Evolutionary conservation across 2,329 filamentous ascomycete genomes (phyloP).

Genomic region (Aspergillus quadrilineatus): DNA sequence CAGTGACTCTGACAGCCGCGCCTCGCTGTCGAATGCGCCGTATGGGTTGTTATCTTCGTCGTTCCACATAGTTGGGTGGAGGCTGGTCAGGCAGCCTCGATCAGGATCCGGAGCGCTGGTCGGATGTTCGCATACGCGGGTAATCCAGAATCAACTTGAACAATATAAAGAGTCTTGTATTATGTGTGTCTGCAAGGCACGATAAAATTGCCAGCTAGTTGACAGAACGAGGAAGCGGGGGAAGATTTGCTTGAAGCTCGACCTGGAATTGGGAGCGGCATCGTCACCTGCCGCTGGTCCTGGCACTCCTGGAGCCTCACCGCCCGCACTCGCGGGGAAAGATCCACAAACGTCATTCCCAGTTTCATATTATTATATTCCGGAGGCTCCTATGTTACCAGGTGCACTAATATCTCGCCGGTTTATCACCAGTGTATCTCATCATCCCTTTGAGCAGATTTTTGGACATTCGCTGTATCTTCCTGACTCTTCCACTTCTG

Average conservation of each 20-base stretch:
- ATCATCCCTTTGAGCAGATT: background rate
- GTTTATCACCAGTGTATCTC: background rate
- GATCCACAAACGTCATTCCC: constrained; percentile 1
- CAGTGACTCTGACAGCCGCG: constrained; percentile 67
- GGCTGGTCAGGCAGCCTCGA: constrained; percentile 22
- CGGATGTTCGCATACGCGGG: background rate
- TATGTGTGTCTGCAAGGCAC: background rate
- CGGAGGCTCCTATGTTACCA: background rate
- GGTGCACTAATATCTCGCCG: background rate
- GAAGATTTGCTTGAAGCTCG: constrained; percentile 4
- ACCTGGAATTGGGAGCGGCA: background rate
- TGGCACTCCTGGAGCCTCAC: background rate
- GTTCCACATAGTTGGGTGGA: constrained; percentile 77
- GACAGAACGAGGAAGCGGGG: background rate
- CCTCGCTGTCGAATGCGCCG: constrained; percentile 87
- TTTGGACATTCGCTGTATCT: background rate
- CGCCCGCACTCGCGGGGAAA: constrained; percentile 9
- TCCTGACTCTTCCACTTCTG: background rate
- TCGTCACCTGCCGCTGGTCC: background rate
- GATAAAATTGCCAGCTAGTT: background rate
- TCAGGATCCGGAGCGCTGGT: constrained; percentile 5
- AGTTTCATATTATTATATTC: background rate
- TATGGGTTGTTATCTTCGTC: constrained; percentile 99
- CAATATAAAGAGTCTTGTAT: background rate
- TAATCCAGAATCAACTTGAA: background rate